Conservation (phyloP, 257 asterid species). For the Penstemon newberryi region DNA sequence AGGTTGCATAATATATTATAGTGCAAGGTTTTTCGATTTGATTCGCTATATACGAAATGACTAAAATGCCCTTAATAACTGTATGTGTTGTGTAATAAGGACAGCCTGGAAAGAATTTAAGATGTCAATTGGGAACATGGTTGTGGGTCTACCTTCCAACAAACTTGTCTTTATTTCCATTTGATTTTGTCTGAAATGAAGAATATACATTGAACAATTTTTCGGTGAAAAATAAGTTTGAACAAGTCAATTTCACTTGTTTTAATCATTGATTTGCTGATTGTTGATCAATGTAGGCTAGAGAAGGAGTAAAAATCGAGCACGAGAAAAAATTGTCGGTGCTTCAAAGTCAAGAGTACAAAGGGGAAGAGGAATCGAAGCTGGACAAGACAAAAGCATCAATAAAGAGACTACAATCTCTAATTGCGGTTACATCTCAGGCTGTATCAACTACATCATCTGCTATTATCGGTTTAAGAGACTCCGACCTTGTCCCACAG, state of each 20-base stretch:
- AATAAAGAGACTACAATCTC: constrained; percentile 80
- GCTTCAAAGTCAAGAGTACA: constrained; percentile 82
- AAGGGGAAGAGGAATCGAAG: constrained; percentile 73
- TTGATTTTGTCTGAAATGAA: neutral
- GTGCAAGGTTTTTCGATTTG: constrained; percentile 35
- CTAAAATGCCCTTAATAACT: constrained; percentile 36
- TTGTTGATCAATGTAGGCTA: constrained; percentile 48
- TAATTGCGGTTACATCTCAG: constrained; percentile 86
- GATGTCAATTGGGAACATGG: constrained; percentile 42
- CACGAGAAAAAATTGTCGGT: constrained; percentile 82
- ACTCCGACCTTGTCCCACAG: constrained; percentile 92
- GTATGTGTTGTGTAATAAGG: constrained; percentile 30
- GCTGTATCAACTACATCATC: constrained; percentile 91
- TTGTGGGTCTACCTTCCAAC: constrained; percentile 47
- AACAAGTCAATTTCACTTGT: neutral
- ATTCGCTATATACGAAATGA: constrained; percentile 32
- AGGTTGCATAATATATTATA: constrained; percentile 32
- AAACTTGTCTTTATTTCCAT: constrained; percentile 35
- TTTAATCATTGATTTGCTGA: constrained; percentile 6
- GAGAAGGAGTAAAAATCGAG: constrained; percentile 94
- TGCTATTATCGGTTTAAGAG: constrained; percentile 72
- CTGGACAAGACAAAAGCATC: constrained; percentile 97
- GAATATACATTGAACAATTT: no score
- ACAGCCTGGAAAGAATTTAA: constrained; percentile 44
- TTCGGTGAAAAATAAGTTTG: no score